Conservation (phyloP, 176 grass and related monocot species). For the Luzula sylvatica region DNA sequence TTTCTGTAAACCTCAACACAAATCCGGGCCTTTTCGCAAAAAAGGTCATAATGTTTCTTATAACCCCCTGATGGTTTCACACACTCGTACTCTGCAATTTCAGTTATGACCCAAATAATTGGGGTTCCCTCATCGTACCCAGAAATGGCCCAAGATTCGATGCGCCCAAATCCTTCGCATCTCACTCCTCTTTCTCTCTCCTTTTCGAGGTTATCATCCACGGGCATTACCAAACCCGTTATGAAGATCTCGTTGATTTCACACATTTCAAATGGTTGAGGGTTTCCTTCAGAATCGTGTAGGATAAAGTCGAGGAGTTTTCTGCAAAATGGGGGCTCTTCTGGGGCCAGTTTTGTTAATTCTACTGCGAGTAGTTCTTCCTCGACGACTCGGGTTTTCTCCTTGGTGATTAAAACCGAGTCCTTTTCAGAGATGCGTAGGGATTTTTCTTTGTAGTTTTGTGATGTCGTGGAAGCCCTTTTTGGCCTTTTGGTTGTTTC, state of each 20-base stretch:
- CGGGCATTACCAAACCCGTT: conserved; percentile 83
- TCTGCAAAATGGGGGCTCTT: conserved; percentile 60
- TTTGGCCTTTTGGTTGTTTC: conserved; percentile 42
- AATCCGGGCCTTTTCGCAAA: conserved; percentile 85
- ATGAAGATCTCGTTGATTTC: conserved; percentile 92
- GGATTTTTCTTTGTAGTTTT: conserved; percentile 76
- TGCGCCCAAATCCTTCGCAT: conserved; percentile 95
- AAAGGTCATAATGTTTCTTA: conserved; percentile 76
- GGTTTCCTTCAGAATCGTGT: conserved; percentile 80
- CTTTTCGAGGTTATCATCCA: conserved; percentile 81
- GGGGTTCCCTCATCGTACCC: conserved; percentile 96
- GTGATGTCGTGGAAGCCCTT: conserved; percentile 58
- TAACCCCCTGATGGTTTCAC: conserved; percentile 80
- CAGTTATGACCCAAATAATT: conserved; percentile 84
- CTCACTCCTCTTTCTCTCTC: conserved; percentile 76
- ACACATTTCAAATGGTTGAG: conserved; percentile 95
- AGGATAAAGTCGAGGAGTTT: conserved; percentile 81
- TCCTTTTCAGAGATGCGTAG: conserved; percentile 52
- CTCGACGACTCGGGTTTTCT: conserved; percentile 51
- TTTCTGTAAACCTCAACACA: conserved; percentile 92
- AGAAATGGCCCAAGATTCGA: conserved; percentile 89
- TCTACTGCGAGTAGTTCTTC: conserved; percentile 77
- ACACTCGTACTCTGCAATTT: conserved; percentile 95
- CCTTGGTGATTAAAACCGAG: conserved; percentile 46
- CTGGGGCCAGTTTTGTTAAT: conserved; percentile 66